phyloP scores from a whole-genome alignment of 169 alveolate species.

The Cryptosporidium ryanae region DNA sequence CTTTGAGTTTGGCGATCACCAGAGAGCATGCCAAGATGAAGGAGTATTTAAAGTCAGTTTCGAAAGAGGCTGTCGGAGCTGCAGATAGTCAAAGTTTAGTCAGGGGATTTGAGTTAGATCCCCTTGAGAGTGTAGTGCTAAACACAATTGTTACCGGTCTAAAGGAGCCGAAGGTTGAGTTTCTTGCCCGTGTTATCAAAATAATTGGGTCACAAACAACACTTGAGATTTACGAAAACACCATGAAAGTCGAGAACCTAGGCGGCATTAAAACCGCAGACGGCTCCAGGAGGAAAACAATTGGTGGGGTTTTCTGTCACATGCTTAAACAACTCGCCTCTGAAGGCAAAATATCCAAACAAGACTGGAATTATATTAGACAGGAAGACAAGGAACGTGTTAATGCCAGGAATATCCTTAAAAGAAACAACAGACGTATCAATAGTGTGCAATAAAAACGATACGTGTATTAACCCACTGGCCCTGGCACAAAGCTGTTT shows the following conservation, averaged over 20 bases:
- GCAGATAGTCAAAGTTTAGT: conserved; percentile 1
- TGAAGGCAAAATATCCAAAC: conserved; percentile 84
- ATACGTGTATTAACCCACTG: too few relatives aligned
- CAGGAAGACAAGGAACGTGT: conserved; percentile 86
- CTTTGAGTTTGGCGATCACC: conserved; percentile 81
- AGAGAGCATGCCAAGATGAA: conserved; percentile 77
- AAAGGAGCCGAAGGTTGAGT: conserved; percentile 85
- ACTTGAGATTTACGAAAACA: conserved; percentile 81
- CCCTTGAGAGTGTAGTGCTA: conserved; percentile 81
- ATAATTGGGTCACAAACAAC: conserved; percentile 84
- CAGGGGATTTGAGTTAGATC: conserved; percentile 19
- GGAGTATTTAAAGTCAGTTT: conserved; percentile 75
- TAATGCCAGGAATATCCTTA: conserved; percentile 79
- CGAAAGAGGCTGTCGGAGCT: background rate
- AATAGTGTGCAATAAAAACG: too few relatives aligned
- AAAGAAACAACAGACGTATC: conserved; percentile 47
- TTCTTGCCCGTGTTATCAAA: conserved; percentile 82
- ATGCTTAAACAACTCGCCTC: conserved; percentile 83
- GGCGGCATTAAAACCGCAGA: conserved; percentile 90
- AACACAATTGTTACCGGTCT: conserved; percentile 85
- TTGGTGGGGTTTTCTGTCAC: conserved; percentile 90
- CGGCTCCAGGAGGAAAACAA: conserved; percentile 86
- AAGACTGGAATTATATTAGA: conserved; percentile 86
- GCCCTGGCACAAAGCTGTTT: too few relatives aligned
- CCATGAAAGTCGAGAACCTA: conserved; percentile 84